These are phyloP conservation scores for Claviceps maximensis DNA, from an alignment of 2,329 filamentous ascomycete genomes.

Conservation along the genomic window DNA sequence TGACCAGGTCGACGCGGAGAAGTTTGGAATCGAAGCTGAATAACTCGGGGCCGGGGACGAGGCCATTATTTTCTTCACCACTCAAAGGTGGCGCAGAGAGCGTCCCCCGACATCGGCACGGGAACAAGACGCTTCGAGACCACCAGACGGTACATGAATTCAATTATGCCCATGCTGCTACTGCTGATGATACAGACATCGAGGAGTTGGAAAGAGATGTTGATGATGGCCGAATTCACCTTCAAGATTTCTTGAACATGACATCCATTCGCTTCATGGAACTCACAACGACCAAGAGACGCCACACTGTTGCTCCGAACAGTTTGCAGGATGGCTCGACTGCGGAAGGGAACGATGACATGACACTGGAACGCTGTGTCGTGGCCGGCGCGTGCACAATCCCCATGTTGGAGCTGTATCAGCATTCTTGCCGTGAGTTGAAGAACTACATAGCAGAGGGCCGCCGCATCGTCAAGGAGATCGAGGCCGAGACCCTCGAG, in stretches of 20 bases:
- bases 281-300: conserved; percentile 84
- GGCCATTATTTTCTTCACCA: conserved; percentile 33
- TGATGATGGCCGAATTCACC: conserved; percentile 51
- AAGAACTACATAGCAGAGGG: conserved; percentile 96
- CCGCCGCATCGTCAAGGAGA: conserved; percentile 75
- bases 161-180: conserved; percentile 26
- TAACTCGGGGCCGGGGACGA: conserved; percentile 30
- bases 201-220: conserved; percentile 34
- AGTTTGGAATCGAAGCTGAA: conserved; percentile 29
- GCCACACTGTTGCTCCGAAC: conserved; percentile 62
- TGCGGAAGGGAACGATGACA: conserved; percentile 32
- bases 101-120: conserved; percentile 43
- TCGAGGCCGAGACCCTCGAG: conserved; percentile 76
- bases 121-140: conserved; percentile 41
- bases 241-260: conserved; percentile 89
- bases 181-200: conserved; percentile 26
- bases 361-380: conserved; percentile 62
- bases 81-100: conserved; percentile 28
- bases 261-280: conserved; percentile 98
- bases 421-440: conserved; percentile 88
- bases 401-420: conserved; percentile 86
- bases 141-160: conserved; percentile 32
- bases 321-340: conserved; percentile 28
- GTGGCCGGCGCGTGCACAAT: conserved; percentile 83
- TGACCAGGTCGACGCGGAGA: conserved; percentile 35